These are phyloP conservation scores for Melocanna baccifera DNA, from an alignment of 176 grass and related monocot species.

Conservation along the genomic window DNA sequence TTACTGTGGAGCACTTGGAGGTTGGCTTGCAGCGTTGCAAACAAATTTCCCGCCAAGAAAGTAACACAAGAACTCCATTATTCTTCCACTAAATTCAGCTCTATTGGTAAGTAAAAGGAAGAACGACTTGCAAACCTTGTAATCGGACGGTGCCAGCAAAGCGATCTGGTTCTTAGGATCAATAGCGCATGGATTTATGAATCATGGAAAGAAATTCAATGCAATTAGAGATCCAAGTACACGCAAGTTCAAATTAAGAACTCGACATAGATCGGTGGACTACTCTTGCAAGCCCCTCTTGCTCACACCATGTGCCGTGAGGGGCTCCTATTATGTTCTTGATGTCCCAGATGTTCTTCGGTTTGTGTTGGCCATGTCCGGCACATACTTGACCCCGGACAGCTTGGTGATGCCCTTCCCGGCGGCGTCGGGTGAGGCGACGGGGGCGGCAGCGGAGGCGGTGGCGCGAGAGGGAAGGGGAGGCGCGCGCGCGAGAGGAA, in stretches of 20 bases:
- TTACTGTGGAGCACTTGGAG: slow-evolving; percentile 37
- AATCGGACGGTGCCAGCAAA: slow-evolving; percentile 37
- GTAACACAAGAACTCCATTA: slow-evolving; percentile 9
- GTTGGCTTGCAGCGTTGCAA: slow-evolving; percentile 48
- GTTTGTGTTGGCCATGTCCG: slow-evolving; percentile 39
- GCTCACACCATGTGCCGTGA: slow-evolving; percentile 31
- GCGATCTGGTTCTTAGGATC: slow-evolving; percentile 36
- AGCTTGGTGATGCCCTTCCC: too few species aligned
- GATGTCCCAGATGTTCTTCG: slow-evolving; percentile 57
- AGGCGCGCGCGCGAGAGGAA: too few species aligned
- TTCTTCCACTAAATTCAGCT: background rate
- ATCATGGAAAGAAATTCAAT: slow-evolving; percentile 19
- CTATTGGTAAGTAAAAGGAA: background rate
- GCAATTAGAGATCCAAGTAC: slow-evolving; percentile 14
- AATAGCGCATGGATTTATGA: slow-evolving; percentile 30
- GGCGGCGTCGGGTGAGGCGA: too few species aligned
- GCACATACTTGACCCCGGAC: slow-evolving; percentile 48
- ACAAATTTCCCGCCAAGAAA: slow-evolving; percentile 48
- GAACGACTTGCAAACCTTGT: slow-evolving; percentile 41
- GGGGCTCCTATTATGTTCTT: slow-evolving; percentile 51
- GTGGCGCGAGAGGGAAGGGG: too few species aligned
- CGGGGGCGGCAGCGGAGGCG: too few species aligned
- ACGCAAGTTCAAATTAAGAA: background rate
- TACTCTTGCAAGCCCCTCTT: slow-evolving; percentile 54
- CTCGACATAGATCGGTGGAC: background rate